These are phyloP conservation scores for Paraphaeosphaeria sporulosa DNA, from an alignment of 2,329 filamentous ascomycete genomes.

Conservation along the genomic window DNA sequence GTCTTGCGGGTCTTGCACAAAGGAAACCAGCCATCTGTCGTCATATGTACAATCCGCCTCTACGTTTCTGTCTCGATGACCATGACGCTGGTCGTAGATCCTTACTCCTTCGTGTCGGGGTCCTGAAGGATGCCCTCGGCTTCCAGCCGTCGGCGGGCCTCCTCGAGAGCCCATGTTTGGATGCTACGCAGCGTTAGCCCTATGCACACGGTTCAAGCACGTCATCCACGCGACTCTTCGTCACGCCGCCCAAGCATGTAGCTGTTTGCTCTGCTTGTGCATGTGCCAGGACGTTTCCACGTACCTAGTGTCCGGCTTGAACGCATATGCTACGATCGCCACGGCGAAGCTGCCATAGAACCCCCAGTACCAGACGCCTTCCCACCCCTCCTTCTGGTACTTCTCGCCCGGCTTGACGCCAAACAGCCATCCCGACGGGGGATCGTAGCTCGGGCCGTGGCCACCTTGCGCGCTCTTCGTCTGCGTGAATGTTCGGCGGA, in stretches of 20 bases:
- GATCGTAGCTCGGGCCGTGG: slow-evolving; percentile 84
- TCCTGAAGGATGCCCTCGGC: slow-evolving; percentile 92
- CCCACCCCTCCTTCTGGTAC: slow-evolving; percentile 95
- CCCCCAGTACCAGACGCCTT: slow-evolving; percentile 83
- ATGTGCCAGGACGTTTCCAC: slow-evolving; percentile 53
- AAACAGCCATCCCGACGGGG: slow-evolving; percentile 90
- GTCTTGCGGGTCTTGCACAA: slow-evolving; percentile 19
- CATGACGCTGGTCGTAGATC: background rate
- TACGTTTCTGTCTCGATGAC: background rate
- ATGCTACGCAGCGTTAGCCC: slow-evolving; percentile 68
- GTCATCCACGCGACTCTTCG: background rate
- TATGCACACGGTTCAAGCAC: background rate
- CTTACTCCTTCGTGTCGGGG: slow-evolving; percentile 63
- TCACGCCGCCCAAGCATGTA: background rate
- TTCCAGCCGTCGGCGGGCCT: slow-evolving; percentile 93
- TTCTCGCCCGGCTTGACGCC: slow-evolving; percentile 95
- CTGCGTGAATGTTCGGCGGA: slow-evolving; percentile 35
- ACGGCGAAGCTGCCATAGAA: slow-evolving; percentile 80
- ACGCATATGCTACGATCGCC: slow-evolving; percentile 83
- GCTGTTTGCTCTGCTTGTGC: background rate
- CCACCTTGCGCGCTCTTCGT: slow-evolving; percentile 26
- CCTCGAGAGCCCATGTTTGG: slow-evolving; percentile 98
- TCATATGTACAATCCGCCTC: slow-evolving; percentile 22
- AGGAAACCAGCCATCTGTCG: slow-evolving; percentile 18
- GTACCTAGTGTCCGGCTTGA: slow-evolving; percentile 98